A percentile compares a stretch with the other conserved stretches of the same genome.
phyloP scores from a whole-genome alignment of 2,329 filamentous ascomycete genomes.

The Aspergillus sp. region DNA sequence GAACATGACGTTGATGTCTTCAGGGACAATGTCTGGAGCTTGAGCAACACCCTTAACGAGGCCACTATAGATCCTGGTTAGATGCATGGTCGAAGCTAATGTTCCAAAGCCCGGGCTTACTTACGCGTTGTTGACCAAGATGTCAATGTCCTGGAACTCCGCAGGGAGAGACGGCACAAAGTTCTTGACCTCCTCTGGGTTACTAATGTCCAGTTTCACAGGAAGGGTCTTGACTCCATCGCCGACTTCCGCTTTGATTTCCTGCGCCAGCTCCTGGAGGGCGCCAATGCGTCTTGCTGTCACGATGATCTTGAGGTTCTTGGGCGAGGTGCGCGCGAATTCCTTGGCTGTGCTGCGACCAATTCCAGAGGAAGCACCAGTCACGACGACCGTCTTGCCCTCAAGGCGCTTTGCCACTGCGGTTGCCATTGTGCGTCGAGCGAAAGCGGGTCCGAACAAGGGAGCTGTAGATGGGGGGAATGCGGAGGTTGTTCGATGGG shows the following conservation, averaged over 20 bases:
- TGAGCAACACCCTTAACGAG: slow-evolving; percentile 85
- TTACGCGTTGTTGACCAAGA: slow-evolving; percentile 95
- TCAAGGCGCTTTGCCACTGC: slow-evolving; percentile 78
- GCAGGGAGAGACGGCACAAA: slow-evolving; percentile 74
- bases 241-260: slow-evolving; percentile 76
- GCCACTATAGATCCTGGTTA: slow-evolving; percentile 55
- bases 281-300: slow-evolving; percentile 83
- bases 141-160: slow-evolving; percentile 80
- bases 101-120: slow-evolving; percentile 31
- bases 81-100: not conserved
- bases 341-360: slow-evolving; percentile 75
- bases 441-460: slow-evolving; percentile 20
- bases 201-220: slow-evolving; percentile 84
- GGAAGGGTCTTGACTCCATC: slow-evolving; percentile 78
- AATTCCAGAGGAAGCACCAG: slow-evolving; percentile 91
- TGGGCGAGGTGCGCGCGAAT: slow-evolving; percentile 82
- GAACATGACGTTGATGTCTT: slow-evolving; percentile 86
- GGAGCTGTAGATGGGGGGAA: slow-evolving; percentile 18
- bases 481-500: slow-evolving; percentile 15
- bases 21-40: slow-evolving; percentile 76
- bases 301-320: slow-evolving; percentile 77
- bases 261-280: slow-evolving; percentile 70
- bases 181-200: slow-evolving; percentile 67
- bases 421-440: slow-evolving; percentile 59
- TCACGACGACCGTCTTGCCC: slow-evolving; percentile 90